phyloP scores from a whole-genome alignment of 352 stramenopile genomes.

The Stramenopiles sp. region DNA sequence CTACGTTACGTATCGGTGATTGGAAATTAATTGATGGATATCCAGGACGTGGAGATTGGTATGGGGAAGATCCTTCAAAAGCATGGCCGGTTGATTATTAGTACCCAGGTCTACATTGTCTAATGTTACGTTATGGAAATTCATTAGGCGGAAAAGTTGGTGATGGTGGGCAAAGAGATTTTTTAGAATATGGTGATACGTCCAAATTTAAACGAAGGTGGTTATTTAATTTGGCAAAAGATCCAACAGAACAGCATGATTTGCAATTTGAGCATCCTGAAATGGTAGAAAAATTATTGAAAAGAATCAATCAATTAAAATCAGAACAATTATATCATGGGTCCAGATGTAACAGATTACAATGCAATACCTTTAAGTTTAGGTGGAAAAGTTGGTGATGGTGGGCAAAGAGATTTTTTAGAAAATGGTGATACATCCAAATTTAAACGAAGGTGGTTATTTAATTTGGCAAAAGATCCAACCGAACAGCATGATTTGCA shows the following conservation, averaged over 20 bases:
- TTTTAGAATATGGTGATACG: not conserved
- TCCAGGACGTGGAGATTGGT: not conserved
- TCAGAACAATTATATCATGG: not conserved
- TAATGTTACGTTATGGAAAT: too few relatives aligned
- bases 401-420: not conserved
- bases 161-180: not conserved
- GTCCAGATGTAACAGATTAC: not conserved
- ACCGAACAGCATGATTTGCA: not conserved
- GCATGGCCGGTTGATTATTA: not conserved
- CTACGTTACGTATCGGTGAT: not conserved
- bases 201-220: not conserved
- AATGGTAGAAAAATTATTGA: not conserved
- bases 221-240: not conserved
- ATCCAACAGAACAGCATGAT: not conserved
- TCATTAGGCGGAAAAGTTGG: not conserved
- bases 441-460: not conserved
- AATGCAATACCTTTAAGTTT: not conserved
- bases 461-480: not conserved
- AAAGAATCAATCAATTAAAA: not conserved
- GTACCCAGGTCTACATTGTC: too few relatives aligned
- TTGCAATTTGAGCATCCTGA: not conserved
- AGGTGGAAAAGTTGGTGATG: not conserved
- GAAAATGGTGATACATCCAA: not conserved
- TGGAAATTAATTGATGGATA: slow-evolving; percentile 9
- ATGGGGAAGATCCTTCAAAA: not conserved